phyloP scores from a whole-genome alignment of 2,329 filamentous ascomycete species.

The Fusarium newnesense region DNA sequence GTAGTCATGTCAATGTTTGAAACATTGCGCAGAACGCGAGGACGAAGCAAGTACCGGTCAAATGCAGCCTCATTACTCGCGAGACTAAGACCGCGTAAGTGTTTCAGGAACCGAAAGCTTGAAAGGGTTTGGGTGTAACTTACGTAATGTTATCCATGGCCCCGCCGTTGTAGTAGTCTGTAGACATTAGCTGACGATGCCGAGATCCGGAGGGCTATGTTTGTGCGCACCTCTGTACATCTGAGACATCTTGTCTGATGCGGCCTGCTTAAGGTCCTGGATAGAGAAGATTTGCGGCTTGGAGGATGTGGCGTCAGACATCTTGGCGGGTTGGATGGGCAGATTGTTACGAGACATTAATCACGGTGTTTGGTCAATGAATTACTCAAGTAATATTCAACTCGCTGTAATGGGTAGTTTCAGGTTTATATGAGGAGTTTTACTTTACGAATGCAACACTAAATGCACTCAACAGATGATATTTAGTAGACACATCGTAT shows the following conservation, averaged over 20 bases:
- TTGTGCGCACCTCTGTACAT: neutral
- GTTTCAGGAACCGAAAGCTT: neutral
- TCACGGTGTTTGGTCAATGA: neutral
- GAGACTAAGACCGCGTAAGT: neutral
- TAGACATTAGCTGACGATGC: neutral
- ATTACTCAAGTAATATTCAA: neutral
- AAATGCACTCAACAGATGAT: neutral
- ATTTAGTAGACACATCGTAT: neutral
- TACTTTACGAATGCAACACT: neutral
- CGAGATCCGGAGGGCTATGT: neutral
- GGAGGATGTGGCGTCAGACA: neutral
- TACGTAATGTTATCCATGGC: slow-evolving; percentile 1
- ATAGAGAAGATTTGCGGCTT: neutral
- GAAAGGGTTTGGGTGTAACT: neutral
- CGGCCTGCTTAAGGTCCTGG: slow-evolving; percentile 2
- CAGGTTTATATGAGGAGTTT: neutral
- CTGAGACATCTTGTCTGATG: slow-evolving; percentile 4
- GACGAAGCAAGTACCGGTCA: neutral
- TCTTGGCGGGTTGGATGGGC: neutral
- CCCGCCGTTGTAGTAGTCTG: neutral
- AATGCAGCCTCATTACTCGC: neutral
- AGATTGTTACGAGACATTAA: neutral
- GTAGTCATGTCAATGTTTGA: neutral
- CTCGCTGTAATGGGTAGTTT: neutral
- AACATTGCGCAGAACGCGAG: neutral